Evolutionary conservation across 352 stramenopile genomes (phyloP).

Genomic region (Phytophthora citricola): DNA sequence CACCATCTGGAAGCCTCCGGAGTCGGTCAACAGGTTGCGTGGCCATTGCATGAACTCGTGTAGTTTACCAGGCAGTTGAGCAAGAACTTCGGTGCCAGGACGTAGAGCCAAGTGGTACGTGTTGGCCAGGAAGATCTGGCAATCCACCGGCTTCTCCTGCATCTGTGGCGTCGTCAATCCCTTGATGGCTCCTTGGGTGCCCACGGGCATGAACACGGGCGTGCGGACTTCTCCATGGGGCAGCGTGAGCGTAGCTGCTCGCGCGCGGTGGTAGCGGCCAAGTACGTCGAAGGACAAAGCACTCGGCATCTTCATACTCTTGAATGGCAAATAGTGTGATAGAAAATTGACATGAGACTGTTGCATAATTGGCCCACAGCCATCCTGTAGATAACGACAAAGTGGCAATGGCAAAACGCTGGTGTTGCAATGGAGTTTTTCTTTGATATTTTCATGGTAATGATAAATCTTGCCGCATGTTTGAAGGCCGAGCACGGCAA

Average conservation of each 20-base stretch:
- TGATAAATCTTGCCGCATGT: conserved; percentile 14
- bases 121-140: conserved; percentile 96
- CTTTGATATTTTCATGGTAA: conserved; percentile 34
- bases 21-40: conserved; percentile 96
- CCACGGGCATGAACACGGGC: conserved; percentile 97
- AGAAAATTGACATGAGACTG: conserved; percentile 16
- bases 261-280: conserved; percentile 56
- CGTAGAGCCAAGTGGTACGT: conserved; percentile 98
- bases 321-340: conserved; percentile 11
- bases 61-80: conserved; percentile 85
- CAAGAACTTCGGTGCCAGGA: conserved; percentile 89
- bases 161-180: conserved; percentile 89
- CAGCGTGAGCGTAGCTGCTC: conserved; percentile 78
- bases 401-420: neutral
- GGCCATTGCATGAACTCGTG: conserved; percentile 97
- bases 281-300: conserved; percentile 57
- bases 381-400: neutral
- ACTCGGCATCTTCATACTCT: conserved; percentile 52
- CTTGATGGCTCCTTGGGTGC: conserved; percentile 97
- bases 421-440: conserved; percentile 11
- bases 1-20: conserved; percentile 99
- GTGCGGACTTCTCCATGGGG: conserved; percentile 90
- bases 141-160: conserved; percentile 64
- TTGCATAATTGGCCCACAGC: conserved; percentile 15
- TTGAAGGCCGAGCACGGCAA: conserved; percentile 12